A percentile compares a stretch with the other conserved stretches of the same genome.
phyloP scores from a whole-genome alignment of 495 filamentous ascomycete genomes.

The Bombardia bombarda region DNA sequence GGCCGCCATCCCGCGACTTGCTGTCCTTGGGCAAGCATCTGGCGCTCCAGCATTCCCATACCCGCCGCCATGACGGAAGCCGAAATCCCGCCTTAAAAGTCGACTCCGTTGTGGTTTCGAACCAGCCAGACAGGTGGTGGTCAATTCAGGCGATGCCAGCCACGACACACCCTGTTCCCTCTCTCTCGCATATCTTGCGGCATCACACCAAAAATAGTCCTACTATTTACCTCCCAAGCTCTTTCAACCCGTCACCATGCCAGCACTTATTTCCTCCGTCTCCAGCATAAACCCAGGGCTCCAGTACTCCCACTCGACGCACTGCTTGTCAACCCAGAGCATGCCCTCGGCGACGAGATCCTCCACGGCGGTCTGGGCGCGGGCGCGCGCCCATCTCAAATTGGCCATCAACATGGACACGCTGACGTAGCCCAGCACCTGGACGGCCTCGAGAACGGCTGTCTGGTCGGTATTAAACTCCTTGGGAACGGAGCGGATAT shows the following conservation, averaged over 20 bases:
- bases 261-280: constrained; percentile 5
- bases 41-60: too few species aligned
- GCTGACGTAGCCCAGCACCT: constrained; percentile 79
- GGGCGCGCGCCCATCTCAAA: constrained; percentile 73
- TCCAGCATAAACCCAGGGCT: constrained; percentile 60
- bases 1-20: too few species aligned
- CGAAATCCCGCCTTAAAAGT: too few species aligned
- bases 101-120: too few species aligned
- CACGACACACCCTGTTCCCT: too few species aligned
- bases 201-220: too few species aligned
- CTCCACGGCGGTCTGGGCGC: constrained; percentile 81
- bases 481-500: constrained; percentile 90
- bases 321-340: constrained; percentile 90
- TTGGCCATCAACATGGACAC: constrained; percentile 91
- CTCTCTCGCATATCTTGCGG: too few species aligned
- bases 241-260: constrained; percentile 9
- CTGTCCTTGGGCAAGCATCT: too few species aligned
- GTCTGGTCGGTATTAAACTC: constrained; percentile 94
- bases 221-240: too few species aligned
- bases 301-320: constrained; percentile 90
- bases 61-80: too few species aligned
- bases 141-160: too few species aligned
- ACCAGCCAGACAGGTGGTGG: too few species aligned
- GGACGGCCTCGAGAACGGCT: constrained; percentile 79
- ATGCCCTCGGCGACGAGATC: constrained; percentile 86